Percentiles rank a stretch among this genome's conserved stretches.
Conservation (phyloP, 1,139 yeast genomes). For the Dujonia santamariae region DNA sequence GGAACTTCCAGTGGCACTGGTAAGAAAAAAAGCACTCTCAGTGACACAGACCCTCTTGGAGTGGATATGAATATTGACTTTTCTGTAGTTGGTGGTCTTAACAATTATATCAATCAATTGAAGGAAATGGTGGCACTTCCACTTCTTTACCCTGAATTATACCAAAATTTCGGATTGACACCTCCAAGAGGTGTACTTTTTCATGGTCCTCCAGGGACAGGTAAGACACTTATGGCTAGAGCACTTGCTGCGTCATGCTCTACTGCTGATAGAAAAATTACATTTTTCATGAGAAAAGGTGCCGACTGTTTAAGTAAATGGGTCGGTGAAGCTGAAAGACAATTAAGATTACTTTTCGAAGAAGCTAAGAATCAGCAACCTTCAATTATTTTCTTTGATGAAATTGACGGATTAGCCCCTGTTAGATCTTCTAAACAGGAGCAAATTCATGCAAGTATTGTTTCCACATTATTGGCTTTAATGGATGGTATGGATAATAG, state of each 20-base stretch:
- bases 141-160: conserved; percentile 87
- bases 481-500: conserved; percentile 99
- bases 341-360: conserved; percentile 82
- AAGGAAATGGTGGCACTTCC: conserved; percentile 98
- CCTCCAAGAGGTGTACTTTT: conserved; percentile 98
- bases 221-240: conserved; percentile 96
- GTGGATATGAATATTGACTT: conserved; percentile 92
- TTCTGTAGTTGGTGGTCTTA: conserved; percentile 88
- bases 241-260: conserved; percentile 96
- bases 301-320: conserved; percentile 96
- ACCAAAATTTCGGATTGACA: conserved; percentile 83
- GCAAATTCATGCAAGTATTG: conserved; percentile 96
- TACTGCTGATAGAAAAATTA: conserved; percentile 74
- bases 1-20: conserved; percentile 28
- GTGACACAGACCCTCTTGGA: conserved; percentile 95
- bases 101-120: conserved; percentile 82
- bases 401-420: conserved; percentile 97
- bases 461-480: conserved; percentile 85
- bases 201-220: conserved; percentile 99
- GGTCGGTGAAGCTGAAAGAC: conserved; percentile 99
- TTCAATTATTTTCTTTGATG: conserved; percentile 91
- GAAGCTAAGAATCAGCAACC: conserved; percentile 98
- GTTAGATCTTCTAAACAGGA: conserved; percentile 96
- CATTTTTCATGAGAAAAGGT: conserved; percentile 98
- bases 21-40: conserved; percentile 64